phyloP scores from a whole-genome alignment of 805 yeast genomes.

The Starmerella khaoyaiensis region DNA sequence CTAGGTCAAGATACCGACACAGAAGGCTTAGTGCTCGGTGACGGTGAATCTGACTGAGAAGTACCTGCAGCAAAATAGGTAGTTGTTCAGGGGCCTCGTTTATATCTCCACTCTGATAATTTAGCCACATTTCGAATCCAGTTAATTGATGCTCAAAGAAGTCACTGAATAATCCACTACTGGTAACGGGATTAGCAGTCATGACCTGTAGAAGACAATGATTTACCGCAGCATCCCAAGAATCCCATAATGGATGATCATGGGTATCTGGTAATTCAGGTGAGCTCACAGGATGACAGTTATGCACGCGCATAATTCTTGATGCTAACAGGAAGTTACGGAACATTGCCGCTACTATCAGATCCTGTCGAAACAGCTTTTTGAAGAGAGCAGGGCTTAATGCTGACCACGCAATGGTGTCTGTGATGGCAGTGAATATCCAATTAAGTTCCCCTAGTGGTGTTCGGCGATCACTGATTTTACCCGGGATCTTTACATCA shows the following conservation, averaged over 20 bases:
- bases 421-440: conserved; percentile 97
- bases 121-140: conserved; percentile 92
- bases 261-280: conserved; percentile 81
- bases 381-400: conserved; percentile 79
- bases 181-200: conserved; percentile 26
- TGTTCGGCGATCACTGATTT: conserved; percentile 80
- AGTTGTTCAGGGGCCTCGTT: conserved; percentile 87
- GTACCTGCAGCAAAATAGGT: conserved; percentile 84
- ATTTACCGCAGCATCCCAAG: conserved; percentile 95
- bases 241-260: conserved; percentile 89
- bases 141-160: conserved; percentile 93
- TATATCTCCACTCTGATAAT: conserved; percentile 64
- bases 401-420: conserved; percentile 94
- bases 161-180: conserved; percentile 67
- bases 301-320: conserved; percentile 82
- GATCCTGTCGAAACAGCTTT: conserved; percentile 80
- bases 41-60: conserved; percentile 87
- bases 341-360: conserved; percentile 92
- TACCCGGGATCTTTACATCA: conserved; percentile 64
- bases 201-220: conserved; percentile 58
- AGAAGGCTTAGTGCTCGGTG: conserved; percentile 73
- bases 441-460: conserved; percentile 93
- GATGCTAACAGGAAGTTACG: conserved; percentile 86
- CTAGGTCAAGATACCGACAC: conserved; percentile 78
- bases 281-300: conserved; percentile 88